Base-by-base conservation (phyloP, 1,139 yeast genomes). In the Saccharomyces hybrid region DNA sequence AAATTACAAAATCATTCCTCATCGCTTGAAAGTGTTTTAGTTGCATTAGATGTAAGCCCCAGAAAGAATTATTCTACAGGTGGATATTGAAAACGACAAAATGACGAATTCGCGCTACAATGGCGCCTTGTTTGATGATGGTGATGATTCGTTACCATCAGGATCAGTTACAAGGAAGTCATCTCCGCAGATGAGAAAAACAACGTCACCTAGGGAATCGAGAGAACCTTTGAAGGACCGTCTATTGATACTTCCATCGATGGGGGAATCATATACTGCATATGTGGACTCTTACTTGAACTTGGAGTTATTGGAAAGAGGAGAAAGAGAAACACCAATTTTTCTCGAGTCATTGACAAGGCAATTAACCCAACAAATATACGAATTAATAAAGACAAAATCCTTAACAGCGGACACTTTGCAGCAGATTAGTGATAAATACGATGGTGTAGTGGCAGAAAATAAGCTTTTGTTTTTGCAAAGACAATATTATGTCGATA, bases 311-410 rank as follows among this genome's bases (percentile, higher is more conserved):
- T 49, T 66, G 38, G 58, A 60, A 46, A 52, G 60, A 28, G 70
- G 71, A 28, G 61, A 63, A 46, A 50, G 55, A 44, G 67, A 64
- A 49, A 48, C 66, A 25, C 31, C 58, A 2, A 61, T 59, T 47
- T 62, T 57, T 49, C 62, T 60, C 46, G 62, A 60, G 26, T 57
- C 63, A 2, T 55, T 64, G 8, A 63, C 61, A 44, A 68, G 70
- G 9, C 66, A 61, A 52, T 54, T 68, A 47, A 58, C 66, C 2
- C 68, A 67, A 44, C 62, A 59, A 13, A 55, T 62, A 13, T 69
- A 63, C 52, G 66, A 62, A 25, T 49, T 67, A 31, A 55, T 69
- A 8, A 54, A 56, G 47, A 58, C 61, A 13, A 57, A 60, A 25
- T 49, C 57, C 3, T 48, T 68, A 25, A 60, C 63, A 4, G 54